phyloP scores from a whole-genome alignment of 306 rosid genomes.

The Cicer bijugum region DNA sequence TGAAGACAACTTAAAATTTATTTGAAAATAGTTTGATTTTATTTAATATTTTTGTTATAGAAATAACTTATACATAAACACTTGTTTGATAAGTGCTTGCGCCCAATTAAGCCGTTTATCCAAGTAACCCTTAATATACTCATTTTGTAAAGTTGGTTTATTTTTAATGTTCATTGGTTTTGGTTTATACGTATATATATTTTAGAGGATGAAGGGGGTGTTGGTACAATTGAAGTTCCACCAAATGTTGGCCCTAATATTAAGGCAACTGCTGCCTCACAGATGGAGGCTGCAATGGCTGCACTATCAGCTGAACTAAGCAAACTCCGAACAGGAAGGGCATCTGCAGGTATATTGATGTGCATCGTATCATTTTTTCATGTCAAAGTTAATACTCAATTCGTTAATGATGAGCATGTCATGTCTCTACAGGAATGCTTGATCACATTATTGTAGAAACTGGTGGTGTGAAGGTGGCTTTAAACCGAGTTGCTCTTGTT shows the following conservation, averaged over 20 bases:
- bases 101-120: no score
- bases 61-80: no score
- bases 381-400: slow-evolving; percentile 19
- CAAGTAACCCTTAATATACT: not conserved
- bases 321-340: slow-evolving; percentile 92
- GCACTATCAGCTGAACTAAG: slow-evolving; percentile 74
- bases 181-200: slow-evolving; percentile 28
- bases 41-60: no score
- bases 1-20: no score
- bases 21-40: no score
- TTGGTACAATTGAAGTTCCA: slow-evolving; percentile 58
- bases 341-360: slow-evolving; percentile 72
- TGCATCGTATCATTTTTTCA: not conserved
- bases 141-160: not conserved
- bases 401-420: slow-evolving; percentile 7
- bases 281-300: slow-evolving; percentile 79
- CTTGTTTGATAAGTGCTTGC: no score
- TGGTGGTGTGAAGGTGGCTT: slow-evolving; percentile 78
- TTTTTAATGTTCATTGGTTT: slow-evolving; percentile 25
- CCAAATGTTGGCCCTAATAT: slow-evolving; percentile 70
- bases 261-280: slow-evolving; percentile 71
- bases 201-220: slow-evolving; percentile 72
- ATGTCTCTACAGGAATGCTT: slow-evolving; percentile 79
- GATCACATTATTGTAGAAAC: slow-evolving; percentile 90
- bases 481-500: slow-evolving; percentile 83